Percentiles rank a stretch among this genome's conserved stretches.
Conservation (phyloP, 225 moss, liverwort and hornwort genomes). For the Thuidium tamariscinum region DNA sequence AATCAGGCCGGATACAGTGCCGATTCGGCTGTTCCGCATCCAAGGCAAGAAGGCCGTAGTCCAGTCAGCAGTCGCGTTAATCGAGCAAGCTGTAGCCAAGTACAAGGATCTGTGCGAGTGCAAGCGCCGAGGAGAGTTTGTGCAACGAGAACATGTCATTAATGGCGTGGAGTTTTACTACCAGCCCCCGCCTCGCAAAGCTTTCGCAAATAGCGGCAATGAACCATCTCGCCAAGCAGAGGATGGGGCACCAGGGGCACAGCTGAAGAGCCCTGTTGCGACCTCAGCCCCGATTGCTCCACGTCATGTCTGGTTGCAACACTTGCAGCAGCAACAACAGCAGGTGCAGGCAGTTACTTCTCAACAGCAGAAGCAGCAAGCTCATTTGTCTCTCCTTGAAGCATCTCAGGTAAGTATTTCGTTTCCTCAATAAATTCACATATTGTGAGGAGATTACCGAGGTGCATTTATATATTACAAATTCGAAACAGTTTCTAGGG, state of each 20-base stretch:
- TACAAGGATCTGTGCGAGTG: constrained; percentile 94
- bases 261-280: background rate
- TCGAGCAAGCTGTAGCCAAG: constrained; percentile 80
- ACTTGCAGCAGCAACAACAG: constrained; percentile 61
- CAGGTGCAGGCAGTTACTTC: constrained; percentile 4
- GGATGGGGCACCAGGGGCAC: background rate
- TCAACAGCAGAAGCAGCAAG: constrained; percentile 18
- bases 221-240: constrained; percentile 17
- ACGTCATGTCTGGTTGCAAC: constrained; percentile 84
- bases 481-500: background rate
- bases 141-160: constrained; percentile 83
- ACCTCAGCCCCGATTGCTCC: constrained; percentile 37
- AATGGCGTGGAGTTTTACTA: constrained; percentile 90
- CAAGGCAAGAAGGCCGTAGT: constrained; percentile 89
- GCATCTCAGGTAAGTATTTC: constrained; percentile 11
- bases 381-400: constrained; percentile 15
- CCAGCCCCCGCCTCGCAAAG: constrained; percentile 90
- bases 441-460: background rate
- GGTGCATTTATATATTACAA: background rate
- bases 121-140: constrained; percentile 89
- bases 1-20: constrained; percentile 62
- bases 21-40: constrained; percentile 83
- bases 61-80: constrained; percentile 65
- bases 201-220: constrained; percentile 50
- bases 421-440: background rate